These are phyloP conservation scores for Trichophyton schoenleinii DNA, from an alignment of 2,329 filamentous ascomycete genomes.

Conservation along the genomic window DNA sequence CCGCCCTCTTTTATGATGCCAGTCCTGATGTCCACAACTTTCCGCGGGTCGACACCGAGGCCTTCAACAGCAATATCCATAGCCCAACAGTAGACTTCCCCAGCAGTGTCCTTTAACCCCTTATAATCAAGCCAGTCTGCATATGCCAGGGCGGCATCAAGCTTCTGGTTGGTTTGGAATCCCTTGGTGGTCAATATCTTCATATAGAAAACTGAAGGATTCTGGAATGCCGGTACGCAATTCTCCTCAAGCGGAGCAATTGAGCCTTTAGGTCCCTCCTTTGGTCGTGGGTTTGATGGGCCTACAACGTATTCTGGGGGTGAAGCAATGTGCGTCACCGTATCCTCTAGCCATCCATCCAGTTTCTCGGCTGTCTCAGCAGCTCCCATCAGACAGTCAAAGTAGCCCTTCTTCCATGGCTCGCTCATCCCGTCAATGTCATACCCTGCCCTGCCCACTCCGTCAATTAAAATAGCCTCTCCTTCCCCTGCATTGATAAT, in stretches of 20 bases:
- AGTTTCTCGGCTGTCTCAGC: conserved; percentile 68
- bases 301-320: conserved; percentile 63
- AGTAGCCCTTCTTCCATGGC: conserved; percentile 77
- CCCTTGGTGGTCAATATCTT: conserved; percentile 70
- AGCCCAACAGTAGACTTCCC: conserved; percentile 62
- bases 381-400: conserved; percentile 63
- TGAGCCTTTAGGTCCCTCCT: conserved; percentile 47
- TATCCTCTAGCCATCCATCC: conserved; percentile 66
- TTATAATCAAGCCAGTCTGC: conserved; percentile 79
- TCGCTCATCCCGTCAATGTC: conserved; percentile 67
- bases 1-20: conserved; percentile 51
- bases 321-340: conserved; percentile 52
- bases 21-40: conserved; percentile 49
- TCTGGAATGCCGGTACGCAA: conserved; percentile 54
- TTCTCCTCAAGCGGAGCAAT: conserved; percentile 60
- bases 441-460: conserved; percentile 45
- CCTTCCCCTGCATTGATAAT: conserved; percentile 20
- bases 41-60: conserved; percentile 30
- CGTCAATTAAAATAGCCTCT: conserved; percentile 43
- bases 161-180: conserved; percentile 62
- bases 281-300: conserved; percentile 69
- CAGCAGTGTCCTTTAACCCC: conserved; percentile 49
- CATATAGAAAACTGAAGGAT: conserved; percentile 67
- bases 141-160: conserved; percentile 71
- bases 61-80: conserved; percentile 58